Evolutionary conservation across 83 land plant species (phyloP).

Genomic region (Picea mariana): DNA sequence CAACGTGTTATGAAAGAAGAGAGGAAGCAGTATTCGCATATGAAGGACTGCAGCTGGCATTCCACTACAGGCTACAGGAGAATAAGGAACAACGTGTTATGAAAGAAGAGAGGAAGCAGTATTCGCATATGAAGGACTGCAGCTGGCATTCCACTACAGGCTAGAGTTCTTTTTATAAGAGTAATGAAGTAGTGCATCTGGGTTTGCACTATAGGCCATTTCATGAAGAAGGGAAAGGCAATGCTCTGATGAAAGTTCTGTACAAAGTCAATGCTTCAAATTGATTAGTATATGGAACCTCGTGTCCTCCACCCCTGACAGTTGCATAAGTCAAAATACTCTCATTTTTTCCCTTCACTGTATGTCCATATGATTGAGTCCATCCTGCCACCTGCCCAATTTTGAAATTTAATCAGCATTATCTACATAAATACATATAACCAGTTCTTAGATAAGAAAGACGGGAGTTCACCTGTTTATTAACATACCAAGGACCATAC

Average conservation of each 20-base stretch:
- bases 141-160: too few relatives aligned
- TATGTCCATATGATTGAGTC: conserved; percentile 18
- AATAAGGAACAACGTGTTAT: too few relatives aligned
- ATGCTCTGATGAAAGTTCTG: background rate
- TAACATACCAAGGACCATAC: conserved; percentile 41
- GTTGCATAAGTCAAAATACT: conserved; percentile 23
- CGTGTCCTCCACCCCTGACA: conserved; percentile 22
- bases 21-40: too few relatives aligned
- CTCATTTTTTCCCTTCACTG: conserved; percentile 13
- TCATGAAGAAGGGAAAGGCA: too few relatives aligned
- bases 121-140: too few relatives aligned
- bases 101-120: too few relatives aligned
- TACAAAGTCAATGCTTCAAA: conserved; percentile 20
- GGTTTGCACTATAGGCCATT: too few relatives aligned
- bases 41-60: too few relatives aligned
- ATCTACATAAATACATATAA: background rate
- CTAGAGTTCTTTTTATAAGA: too few relatives aligned
- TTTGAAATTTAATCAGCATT: background rate
- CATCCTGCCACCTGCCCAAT: conserved; percentile 24
- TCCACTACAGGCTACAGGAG: too few relatives aligned
- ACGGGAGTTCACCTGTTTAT: conserved; percentile 8
- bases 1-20: too few relatives aligned
- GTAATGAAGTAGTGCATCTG: too few relatives aligned
- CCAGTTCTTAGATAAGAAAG: background rate
- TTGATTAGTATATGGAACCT: conserved; percentile 26